Percentiles rank a stretch among this genome's conserved stretches.
Evolutionary conservation across 2,329 filamentous ascomycete species (phyloP).

Genomic region (Phialocephala subalpina): DNA sequence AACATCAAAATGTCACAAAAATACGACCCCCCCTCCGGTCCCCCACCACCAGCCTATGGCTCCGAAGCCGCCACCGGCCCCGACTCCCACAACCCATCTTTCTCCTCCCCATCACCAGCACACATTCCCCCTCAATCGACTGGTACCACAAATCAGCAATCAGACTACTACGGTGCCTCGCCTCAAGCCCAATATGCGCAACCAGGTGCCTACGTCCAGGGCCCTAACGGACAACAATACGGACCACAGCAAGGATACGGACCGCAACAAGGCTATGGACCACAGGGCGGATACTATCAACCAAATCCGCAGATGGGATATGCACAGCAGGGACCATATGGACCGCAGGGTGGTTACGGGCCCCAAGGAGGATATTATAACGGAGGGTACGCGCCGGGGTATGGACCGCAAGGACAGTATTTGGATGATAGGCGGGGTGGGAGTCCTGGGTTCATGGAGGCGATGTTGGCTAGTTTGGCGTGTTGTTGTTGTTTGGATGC

Average conservation of each 20-base stretch:
- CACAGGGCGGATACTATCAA: slow-evolving; percentile 33
- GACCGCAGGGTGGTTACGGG: slow-evolving; percentile 30
- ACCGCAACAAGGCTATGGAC: slow-evolving; percentile 19
- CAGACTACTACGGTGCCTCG: slow-evolving; percentile 33
- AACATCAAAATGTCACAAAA: slow-evolving; percentile 32
- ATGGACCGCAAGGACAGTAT: slow-evolving; percentile 49
- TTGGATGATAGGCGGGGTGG: slow-evolving; percentile 44
- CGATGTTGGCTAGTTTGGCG: slow-evolving; percentile 52
- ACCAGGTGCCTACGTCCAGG: background rate
- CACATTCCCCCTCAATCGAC: slow-evolving; percentile 30
- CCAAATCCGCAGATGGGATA: slow-evolving; percentile 39
- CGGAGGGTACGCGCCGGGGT: slow-evolving; percentile 36
- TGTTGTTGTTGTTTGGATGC: slow-evolving; percentile 59
- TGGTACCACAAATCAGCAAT: slow-evolving; percentile 11
- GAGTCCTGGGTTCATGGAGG: slow-evolving; percentile 49
- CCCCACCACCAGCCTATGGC: slow-evolving; percentile 39
- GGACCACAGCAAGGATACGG: background rate
- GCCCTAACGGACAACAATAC: slow-evolving; percentile 14
- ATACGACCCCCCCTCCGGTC: slow-evolving; percentile 29
- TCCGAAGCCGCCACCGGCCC: slow-evolving; percentile 15
- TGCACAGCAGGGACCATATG: slow-evolving; percentile 24
- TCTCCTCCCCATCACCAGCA: slow-evolving; percentile 32
- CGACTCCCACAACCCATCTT: slow-evolving; percentile 11
- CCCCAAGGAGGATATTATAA: slow-evolving; percentile 29
- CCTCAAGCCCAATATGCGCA: slow-evolving; percentile 23